A percentile compares a stretch with the other conserved stretches of the same genome.
Evolutionary conservation across 1,284 basidiomycete species (phyloP).

Genomic region (Mycena sp.): DNA sequence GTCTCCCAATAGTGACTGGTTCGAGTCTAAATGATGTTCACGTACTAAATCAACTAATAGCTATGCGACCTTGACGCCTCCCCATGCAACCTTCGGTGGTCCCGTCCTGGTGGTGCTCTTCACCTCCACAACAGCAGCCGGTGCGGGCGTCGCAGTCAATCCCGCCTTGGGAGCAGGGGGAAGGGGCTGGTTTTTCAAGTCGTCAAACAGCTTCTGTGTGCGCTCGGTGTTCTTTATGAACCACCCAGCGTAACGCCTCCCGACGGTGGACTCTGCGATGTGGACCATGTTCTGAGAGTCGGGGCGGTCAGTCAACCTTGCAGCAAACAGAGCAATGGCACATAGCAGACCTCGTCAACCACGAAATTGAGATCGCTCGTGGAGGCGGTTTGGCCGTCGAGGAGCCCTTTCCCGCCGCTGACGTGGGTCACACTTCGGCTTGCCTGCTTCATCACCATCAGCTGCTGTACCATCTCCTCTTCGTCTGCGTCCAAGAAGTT

Average conservation of each 20-base stretch:
- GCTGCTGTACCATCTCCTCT: slow-evolving; percentile 94
- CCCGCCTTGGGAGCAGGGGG: slow-evolving; percentile 45
- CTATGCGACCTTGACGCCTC: slow-evolving; percentile 52
- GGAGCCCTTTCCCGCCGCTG: slow-evolving; percentile 62
- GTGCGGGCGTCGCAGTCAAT: slow-evolving; percentile 24
- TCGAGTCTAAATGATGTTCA: no score
- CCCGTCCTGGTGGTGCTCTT: slow-evolving; percentile 36
- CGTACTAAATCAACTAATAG: no score
- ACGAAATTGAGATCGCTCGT: slow-evolving; percentile 96
- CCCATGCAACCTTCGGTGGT: slow-evolving; percentile 69
- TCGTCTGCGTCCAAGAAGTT: slow-evolving; percentile 91
- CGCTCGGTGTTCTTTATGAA: slow-evolving; percentile 96
- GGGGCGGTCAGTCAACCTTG: not conserved
- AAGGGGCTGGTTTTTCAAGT: slow-evolving; percentile 74
- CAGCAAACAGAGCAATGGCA: not conserved
- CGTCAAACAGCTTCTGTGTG: slow-evolving; percentile 85
- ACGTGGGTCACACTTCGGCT: slow-evolving; percentile 79
- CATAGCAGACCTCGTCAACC: slow-evolving; percentile 82
- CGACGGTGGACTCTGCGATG: slow-evolving; percentile 93
- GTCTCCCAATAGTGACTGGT: no score
- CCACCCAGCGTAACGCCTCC: slow-evolving; percentile 94
- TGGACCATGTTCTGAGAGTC: slow-evolving; percentile 87
- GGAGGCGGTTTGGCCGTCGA: slow-evolving; percentile 89
- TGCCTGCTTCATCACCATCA: slow-evolving; percentile 96
- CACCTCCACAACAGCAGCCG: slow-evolving; percentile 32